Conservation (phyloP, 176 grass and related monocot genomes). For the Tillandsia leiboldiana region DNA sequence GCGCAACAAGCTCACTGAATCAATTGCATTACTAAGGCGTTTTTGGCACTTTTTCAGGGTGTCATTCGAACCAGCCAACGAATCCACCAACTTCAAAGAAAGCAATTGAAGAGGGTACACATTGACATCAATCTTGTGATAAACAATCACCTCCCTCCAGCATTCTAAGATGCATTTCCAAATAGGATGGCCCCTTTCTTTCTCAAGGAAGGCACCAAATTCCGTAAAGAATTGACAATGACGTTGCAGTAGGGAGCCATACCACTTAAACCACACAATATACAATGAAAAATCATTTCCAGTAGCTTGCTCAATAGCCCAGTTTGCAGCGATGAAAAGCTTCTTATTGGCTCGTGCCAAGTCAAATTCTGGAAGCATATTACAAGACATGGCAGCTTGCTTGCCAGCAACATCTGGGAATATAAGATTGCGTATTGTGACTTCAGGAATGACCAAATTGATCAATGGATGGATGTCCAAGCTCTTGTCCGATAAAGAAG, state of each 20-base stretch:
- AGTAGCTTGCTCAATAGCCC: slow-evolving; percentile 73
- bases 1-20: slow-evolving; percentile 53
- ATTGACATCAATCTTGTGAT: slow-evolving; percentile 52
- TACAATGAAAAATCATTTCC: slow-evolving; percentile 53
- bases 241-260: slow-evolving; percentile 34
- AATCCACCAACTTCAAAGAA: slow-evolving; percentile 41
- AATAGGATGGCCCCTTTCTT: slow-evolving; percentile 58
- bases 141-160: slow-evolving; percentile 40
- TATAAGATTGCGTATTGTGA: slow-evolving; percentile 21
- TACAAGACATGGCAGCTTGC: slow-evolving; percentile 14
- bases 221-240: slow-evolving; percentile 62
- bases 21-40: slow-evolving; percentile 26
- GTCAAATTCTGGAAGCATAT: slow-evolving; percentile 29
- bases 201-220: slow-evolving; percentile 38
- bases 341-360: slow-evolving; percentile 43
- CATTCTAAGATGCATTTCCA: slow-evolving; percentile 50
- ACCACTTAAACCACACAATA: slow-evolving; percentile 56
- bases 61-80: slow-evolving; percentile 29
- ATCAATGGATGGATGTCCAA: slow-evolving; percentile 29
- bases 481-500: slow-evolving; percentile 9
- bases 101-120: slow-evolving; percentile 43
- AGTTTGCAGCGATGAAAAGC: slow-evolving; percentile 92
- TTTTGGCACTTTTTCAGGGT: slow-evolving; percentile 31
- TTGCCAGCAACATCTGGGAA: slow-evolving; percentile 25
- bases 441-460: slow-evolving; percentile 21